Base-by-base conservation (phyloP, 768 basidiomycete species). In the Boletus edulis region DNA sequence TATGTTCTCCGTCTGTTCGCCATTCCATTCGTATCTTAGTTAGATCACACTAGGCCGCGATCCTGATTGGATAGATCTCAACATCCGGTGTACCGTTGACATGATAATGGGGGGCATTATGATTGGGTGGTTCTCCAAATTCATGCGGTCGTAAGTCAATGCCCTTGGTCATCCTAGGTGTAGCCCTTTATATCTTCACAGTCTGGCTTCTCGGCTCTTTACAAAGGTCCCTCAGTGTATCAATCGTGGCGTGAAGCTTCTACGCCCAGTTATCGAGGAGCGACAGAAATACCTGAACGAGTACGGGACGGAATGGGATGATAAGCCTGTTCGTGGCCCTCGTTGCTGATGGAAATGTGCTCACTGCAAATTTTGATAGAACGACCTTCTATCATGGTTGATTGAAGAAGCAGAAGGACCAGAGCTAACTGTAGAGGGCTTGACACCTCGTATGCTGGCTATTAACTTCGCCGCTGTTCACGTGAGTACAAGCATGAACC, bases 41-140 rank as follows among this genome's bases (percentile, higher is more conserved):
- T 31, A 4, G 20, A 74, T 24, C 6, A 0, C 9, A 45, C 22
- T 14, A 80, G 78, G 78, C 57, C 72, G 76, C 10, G 49, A 79
- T 43, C 55, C 66, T 3, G 73, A 72, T 7, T 80, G 75, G 60
- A 51, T 64, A 4, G 45, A 56, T 20, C 56, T 75, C 20, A 68
- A 60, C n/a, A 66, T 72, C 20, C 51, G 62, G 1, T 75, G 66
- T 52, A 60, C 74, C 2, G 8, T 67, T 0, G 63, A 72, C 34
- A 56, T 75, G 3, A 17, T 62, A 1, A 61, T 46, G 20, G 66
- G 54, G 8, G 62, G 54, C 0, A n/a, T 20, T 4, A 27, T 71
- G 1, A 53, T 75, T 17, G 54, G 52, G 6, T 12, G 66, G 3
- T 68, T 76, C 29, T 79, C 79, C 0, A 24, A 50, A 20, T 44